Evolutionary conservation across 2,329 filamentous ascomycete genomes (phyloP), one percentile per base, ranked within the genome.

Genomic region (Colletotrichum sp.): DNA sequence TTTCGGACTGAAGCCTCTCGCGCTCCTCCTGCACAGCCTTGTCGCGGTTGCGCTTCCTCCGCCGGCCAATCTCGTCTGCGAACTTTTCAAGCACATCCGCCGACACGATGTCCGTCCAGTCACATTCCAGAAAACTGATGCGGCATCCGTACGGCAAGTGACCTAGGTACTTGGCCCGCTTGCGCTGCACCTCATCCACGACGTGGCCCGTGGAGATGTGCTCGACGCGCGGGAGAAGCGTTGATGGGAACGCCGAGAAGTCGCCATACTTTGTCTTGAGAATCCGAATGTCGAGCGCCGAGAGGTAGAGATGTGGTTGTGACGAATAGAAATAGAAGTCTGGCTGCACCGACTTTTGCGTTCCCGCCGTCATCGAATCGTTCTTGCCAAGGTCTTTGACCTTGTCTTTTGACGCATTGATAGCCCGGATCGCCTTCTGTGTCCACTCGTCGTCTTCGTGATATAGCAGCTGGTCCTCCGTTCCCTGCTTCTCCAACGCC

Each of bases 401-500:
- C 82, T 93, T 96, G 78, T 97, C 94, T 84, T 95, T 98, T 1
- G 94, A 91, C 21, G 95, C 91, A 7, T 89, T 89, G 65, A 99
- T 93, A 34, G 93, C 90, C 70, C 91, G 89, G 73, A 98, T 91
- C 5, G 97, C 97, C 83, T 95, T 96, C 79, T 93, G 92, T 2
- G 95, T 95, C 96, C 96, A 99, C 79, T 96, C 95, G n/a, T 93
- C 94, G 78, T 98, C 96, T 81, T 98, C 95, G 8, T 90, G 96
- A 85, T 98, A 99, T 84, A 98, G 91, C 39, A 97, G 87, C 85
- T 98, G 95, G 82, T 99, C 97, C 83, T 98, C 95, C 78, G 93
- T 92, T 80, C 95, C 95, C 85, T 98, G 95, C 77, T 89, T 89
- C 76, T 92, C 87, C 28, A 99, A 87, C 21, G 95, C 93, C 52